Conservation (phyloP, 306 rosid genomes). For the Canavalia ensiformis region DNA sequence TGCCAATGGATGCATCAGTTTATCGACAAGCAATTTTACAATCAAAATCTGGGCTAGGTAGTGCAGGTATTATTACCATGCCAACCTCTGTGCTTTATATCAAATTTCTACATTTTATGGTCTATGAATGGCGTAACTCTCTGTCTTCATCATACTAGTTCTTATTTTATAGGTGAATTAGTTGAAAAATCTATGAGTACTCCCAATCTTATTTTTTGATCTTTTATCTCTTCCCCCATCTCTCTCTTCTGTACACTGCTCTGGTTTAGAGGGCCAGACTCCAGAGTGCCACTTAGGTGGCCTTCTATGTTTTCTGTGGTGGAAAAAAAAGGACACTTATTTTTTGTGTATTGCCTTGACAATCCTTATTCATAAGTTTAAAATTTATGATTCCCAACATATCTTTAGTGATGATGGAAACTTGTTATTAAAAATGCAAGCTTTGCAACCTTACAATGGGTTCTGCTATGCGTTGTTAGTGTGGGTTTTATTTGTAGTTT, state of each 20-base stretch:
- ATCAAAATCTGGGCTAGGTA: conserved; percentile 76
- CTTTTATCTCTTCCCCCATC: neutral
- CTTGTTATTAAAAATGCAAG: conserved; percentile 15
- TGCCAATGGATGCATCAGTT: conserved; percentile 82
- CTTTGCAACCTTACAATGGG: conserved; percentile 20
- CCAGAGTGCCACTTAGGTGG: neutral
- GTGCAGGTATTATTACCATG: conserved; percentile 62
- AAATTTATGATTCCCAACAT: conserved; percentile 15
- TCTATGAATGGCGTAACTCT: conserved; percentile 3
- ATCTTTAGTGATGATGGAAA: conserved; percentile 15
- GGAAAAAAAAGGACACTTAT: conserved; percentile 7
- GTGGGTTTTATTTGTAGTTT: conserved; percentile 21
- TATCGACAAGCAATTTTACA: conserved; percentile 83
- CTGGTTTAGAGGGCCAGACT: conserved; percentile 33
- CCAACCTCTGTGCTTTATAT: conserved; percentile 8
- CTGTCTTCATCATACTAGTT: conserved; percentile 20
- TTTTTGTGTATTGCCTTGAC: conserved; percentile 13
- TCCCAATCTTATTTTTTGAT: neutral
- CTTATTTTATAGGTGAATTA: neutral
- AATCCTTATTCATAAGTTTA: neutral
- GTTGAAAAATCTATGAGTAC: neutral
- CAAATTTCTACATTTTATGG: conserved; percentile 7
- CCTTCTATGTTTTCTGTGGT: conserved; percentile 17
- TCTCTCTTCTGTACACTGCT: neutral
- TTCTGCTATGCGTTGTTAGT: conserved; percentile 15